phyloP scores from a whole-genome alignment of 1,284 basidiomycete genomes.

The Chondrostereum purpureum region DNA sequence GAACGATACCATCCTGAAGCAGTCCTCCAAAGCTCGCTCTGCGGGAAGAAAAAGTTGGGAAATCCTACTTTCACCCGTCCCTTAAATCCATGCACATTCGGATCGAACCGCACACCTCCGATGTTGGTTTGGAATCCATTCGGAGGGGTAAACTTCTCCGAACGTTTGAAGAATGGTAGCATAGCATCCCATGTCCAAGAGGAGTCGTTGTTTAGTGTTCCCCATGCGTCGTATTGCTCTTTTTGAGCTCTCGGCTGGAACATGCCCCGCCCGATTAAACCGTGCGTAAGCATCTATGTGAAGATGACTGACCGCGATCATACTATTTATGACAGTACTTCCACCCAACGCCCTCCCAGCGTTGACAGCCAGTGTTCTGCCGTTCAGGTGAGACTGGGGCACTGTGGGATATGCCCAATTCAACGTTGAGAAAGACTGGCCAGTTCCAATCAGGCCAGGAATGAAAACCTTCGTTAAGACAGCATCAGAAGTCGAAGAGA shows the following conservation, averaged over 20 bases:
- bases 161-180: slow-evolving; percentile 24
- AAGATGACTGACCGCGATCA: slow-evolving; percentile 22
- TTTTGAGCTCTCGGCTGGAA: slow-evolving; percentile 22
- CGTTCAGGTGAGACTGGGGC: slow-evolving; percentile 20
- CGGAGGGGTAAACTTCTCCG: slow-evolving; percentile 24
- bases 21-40: slow-evolving; percentile 21
- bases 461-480: slow-evolving; percentile 22
- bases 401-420: slow-evolving; percentile 24
- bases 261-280: not conserved
- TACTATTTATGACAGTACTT: slow-evolving; percentile 23
- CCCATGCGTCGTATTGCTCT: slow-evolving; percentile 26
- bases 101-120: slow-evolving; percentile 2
- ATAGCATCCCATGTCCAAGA: slow-evolving; percentile 25
- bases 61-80: slow-evolving; percentile 24
- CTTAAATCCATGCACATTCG: slow-evolving; percentile 5
- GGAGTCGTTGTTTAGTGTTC: slow-evolving; percentile 22
- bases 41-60: slow-evolving; percentile 24
- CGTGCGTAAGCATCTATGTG: not conserved
- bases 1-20: slow-evolving; percentile 20
- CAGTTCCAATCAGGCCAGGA: slow-evolving; percentile 22
- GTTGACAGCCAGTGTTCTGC: slow-evolving; percentile 17
- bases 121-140: slow-evolving; percentile 18
- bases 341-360: slow-evolving; percentile 26
- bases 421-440: slow-evolving; percentile 20
- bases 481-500: not conserved